Base-by-base conservation (phyloP, 805 yeast species). In the Suhomyces xylopsoci region DNA sequence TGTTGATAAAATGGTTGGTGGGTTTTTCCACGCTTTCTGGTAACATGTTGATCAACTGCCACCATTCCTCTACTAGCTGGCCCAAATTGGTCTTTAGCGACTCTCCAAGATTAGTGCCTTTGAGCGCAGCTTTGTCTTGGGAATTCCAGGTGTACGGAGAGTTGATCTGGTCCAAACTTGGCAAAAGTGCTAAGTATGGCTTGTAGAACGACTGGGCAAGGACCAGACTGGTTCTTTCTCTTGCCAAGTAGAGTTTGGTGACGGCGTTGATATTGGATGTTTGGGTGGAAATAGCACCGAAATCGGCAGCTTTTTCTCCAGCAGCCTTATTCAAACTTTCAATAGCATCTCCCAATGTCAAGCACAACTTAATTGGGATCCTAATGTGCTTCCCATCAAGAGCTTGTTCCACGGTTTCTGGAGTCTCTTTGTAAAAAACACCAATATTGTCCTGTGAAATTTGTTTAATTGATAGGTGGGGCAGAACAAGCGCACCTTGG, bases 31-130 rank as follows among this genome's bases (percentile, higher is more conserved):
- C 14, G 1, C 58, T 52, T 24, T 69, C 68, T 0, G 77, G 77
- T 34, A 74, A 51, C 19, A 62, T 45, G 38, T 64, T 66, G 26
- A 74, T 60, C 10, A 66, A 53, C 52, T 62, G 64, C 76, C 77
- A 60, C 93, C 92, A 90, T 62, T 87, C 93, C 43, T 81, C 81
- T 4, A 84, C 67, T 51, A 85, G 65, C 3, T 62, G 61, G 3
- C 61, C 63, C 28, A 82, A 63, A 43, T 79, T 77, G n/a, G 75
- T 75, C 20, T 76, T 74, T 32, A 86, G 64, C 1, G 85, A 77
- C 43, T 78, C 70, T n/a, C 78, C 80, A 24, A 89, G 74, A 63
- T 90, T 92, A 0, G 96, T 86, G 0, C 92, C 92, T 43, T 76
- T 71, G 9, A 91, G 64, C 32, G 77, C 62, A 5, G 69, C 64